These are phyloP conservation scores for Bimuria novae-zelandiae DNA, from an alignment of 2,329 filamentous ascomycete species.

Conservation along the genomic window DNA sequence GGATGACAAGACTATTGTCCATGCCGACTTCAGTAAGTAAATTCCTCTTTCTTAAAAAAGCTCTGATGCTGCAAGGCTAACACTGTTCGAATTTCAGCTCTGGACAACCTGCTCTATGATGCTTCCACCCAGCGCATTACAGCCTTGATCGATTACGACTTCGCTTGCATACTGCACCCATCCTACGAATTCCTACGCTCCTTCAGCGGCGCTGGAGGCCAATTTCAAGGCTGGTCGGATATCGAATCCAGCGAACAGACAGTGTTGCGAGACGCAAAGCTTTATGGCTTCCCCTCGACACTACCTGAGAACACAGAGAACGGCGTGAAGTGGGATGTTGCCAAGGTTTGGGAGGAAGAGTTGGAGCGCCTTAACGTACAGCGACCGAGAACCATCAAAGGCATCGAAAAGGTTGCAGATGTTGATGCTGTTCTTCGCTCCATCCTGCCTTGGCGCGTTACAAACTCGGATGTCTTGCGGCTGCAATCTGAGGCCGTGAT, in stretches of 20 bases:
- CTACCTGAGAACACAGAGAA: constrained; percentile 15
- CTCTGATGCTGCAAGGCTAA: constrained; percentile 13
- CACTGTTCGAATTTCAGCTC: constrained; percentile 17
- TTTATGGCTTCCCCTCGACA: constrained; percentile 30
- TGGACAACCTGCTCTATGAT: constrained; percentile 37
- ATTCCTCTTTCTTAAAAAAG: constrained; percentile 7
- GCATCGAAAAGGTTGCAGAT: constrained; percentile 30
- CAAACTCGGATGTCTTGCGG: constrained; percentile 23
- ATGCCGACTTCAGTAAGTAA: constrained; percentile 38
- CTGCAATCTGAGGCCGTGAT: constrained; percentile 15
- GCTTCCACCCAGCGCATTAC: constrained; percentile 30
- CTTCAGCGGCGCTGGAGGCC: constrained; percentile 25
- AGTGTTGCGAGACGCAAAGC: constrained; percentile 27
- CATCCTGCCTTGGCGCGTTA: constrained; percentile 25
- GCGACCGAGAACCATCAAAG: constrained; percentile 28
- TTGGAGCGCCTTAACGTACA: constrained; percentile 20
- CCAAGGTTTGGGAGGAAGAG: constrained; percentile 26
- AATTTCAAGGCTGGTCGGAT: constrained; percentile 27
- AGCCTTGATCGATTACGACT: constrained; percentile 36
- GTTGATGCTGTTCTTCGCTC: constrained; percentile 23
- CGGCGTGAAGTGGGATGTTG: constrained; percentile 28
- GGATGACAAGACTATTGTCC: constrained; percentile 29
- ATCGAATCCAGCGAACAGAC: constrained; percentile 19
- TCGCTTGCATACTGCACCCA: constrained; percentile 26
- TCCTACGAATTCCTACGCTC: constrained; percentile 32